These are phyloP conservation scores for Monilinia fructigena DNA, from an alignment of 2,329 filamentous ascomycete species.

Conservation along the genomic window DNA sequence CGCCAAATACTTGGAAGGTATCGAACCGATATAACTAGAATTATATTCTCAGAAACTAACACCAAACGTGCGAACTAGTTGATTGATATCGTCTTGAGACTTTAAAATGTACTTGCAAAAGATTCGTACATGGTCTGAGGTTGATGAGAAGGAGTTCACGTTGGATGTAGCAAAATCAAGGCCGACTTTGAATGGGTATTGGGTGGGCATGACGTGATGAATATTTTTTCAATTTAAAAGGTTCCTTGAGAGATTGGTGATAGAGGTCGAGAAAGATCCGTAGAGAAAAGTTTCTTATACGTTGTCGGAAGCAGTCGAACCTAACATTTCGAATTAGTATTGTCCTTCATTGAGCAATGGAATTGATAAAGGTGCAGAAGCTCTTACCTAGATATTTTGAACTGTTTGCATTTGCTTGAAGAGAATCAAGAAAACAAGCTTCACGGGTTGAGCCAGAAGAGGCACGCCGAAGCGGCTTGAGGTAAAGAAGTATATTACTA, in stretches of 20 bases:
- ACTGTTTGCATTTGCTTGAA: background rate
- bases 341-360: no score
- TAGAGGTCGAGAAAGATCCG: background rate
- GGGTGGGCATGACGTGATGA: background rate
- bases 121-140: background rate
- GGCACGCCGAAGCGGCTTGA: background rate
- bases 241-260: background rate
- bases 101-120: no score
- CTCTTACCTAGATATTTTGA: background rate
- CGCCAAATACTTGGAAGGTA: no score
- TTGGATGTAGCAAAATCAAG: background rate
- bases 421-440: background rate
- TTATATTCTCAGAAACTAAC: no score
- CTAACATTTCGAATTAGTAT: background rate
- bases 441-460: background rate
- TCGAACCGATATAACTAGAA: no score
- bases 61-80: no score
- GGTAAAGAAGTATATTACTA: background rate
- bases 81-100: no score
- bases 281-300: background rate
- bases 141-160: background rate
- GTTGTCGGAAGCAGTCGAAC: background rate
- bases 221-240: background rate
- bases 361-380: background rate
- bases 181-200: background rate